Percentiles rank a stretch among this genome's conserved stretches.
phyloP scores from a whole-genome alignment of 2,329 filamentous ascomycete species.

The Neofusicoccum kwambonambiense region DNA sequence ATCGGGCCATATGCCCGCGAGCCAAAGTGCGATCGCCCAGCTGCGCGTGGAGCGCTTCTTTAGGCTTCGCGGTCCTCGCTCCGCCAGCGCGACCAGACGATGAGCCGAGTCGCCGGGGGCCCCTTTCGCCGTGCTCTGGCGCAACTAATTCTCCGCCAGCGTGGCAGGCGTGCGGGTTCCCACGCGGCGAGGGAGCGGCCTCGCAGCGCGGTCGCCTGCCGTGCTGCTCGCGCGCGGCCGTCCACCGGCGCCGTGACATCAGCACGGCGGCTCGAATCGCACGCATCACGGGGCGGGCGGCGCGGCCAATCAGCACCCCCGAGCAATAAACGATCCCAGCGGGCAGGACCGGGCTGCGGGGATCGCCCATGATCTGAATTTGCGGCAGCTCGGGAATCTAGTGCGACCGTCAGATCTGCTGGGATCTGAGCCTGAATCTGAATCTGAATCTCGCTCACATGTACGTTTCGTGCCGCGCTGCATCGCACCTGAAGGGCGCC shows the following conservation, averaged over 20 bases:
- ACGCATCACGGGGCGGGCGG: not conserved
- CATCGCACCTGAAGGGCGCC: not conserved
- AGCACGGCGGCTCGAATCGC: not conserved
- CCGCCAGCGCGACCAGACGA: not conserved
- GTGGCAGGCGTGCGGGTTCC: not conserved
- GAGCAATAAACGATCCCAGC: conserved; percentile 4
- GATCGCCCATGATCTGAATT: conserved; percentile 13
- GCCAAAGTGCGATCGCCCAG: conserved; percentile 1
- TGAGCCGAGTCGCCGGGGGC: not conserved
- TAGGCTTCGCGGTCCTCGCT: not conserved
- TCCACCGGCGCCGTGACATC: not conserved
- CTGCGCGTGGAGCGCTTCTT: not conserved
- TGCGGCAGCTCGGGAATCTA: conserved; percentile 11
- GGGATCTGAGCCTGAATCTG: conserved; percentile 10
- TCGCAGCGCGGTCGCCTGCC: not conserved
- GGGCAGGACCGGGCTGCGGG: conserved; percentile 1
- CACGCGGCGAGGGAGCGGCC: not conserved
- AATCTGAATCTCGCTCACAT: not conserved
- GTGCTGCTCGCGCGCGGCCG: not conserved
- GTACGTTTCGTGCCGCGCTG: not conserved
- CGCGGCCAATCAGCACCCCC: not conserved
- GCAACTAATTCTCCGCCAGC: conserved; percentile 4
- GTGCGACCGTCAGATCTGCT: conserved; percentile 5
- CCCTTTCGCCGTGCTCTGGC: not conserved
- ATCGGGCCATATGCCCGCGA: not conserved